phyloP scores from a whole-genome alignment of 1,284 basidiomycete species.

The Ustilago xerochloae region DNA sequence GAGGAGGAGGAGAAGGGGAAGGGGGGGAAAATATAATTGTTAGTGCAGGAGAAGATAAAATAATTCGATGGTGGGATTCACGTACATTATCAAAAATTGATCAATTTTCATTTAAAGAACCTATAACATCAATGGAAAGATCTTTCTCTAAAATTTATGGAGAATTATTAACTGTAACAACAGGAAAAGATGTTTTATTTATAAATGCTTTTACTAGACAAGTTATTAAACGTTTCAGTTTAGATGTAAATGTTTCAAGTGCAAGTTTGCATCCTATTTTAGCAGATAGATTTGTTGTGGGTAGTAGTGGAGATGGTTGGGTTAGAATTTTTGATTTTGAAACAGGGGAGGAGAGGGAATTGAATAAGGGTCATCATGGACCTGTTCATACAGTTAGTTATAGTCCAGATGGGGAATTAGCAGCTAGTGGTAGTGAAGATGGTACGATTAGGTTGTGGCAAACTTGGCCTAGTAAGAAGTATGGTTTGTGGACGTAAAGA shows the following conservation, averaged over 20 bases:
- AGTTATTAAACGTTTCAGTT: constrained; percentile 49
- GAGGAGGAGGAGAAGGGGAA: constrained; percentile 71
- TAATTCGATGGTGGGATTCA: constrained; percentile 95
- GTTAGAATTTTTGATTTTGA: constrained; percentile 88
- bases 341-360: constrained; percentile 86
- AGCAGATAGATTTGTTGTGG: constrained; percentile 90
- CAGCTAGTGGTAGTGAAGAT: constrained; percentile 90
- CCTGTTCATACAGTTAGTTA: constrained; percentile 94
- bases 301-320: constrained; percentile 92
- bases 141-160: constrained; percentile 80
- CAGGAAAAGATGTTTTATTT: constrained; percentile 90
- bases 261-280: constrained; percentile 89
- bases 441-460: constrained; percentile 94
- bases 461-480: constrained; percentile 88
- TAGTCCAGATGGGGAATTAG: constrained; percentile 97
- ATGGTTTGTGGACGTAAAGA: constrained; percentile 82
- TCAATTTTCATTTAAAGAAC: constrained; percentile 78
- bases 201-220: constrained; percentile 66
- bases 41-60: constrained; percentile 89
- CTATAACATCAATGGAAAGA: constrained; percentile 90
- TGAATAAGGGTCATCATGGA: constrained; percentile 96
- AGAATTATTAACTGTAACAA: constrained; percentile 86
- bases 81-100: constrained; percentile 79
- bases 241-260: constrained; percentile 77
- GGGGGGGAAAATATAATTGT: constrained; percentile 76